Percentiles rank a stretch among this genome's conserved stretches.
phyloP scores from a whole-genome alignment of 2,329 filamentous ascomycete genomes.

The Mycogone perniciosa region DNA sequence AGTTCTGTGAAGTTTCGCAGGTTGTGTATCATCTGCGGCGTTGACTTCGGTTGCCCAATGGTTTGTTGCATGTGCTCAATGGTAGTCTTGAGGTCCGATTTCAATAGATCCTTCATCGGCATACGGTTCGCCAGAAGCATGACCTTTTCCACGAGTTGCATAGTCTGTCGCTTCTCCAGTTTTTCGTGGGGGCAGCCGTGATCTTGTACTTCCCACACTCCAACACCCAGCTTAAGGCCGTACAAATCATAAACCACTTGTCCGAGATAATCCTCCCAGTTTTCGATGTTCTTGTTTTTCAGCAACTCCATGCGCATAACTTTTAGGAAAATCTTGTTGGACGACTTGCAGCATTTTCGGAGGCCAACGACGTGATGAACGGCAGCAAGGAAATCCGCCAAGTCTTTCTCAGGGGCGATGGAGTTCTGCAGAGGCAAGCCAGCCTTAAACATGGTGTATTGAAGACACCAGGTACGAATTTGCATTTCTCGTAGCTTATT shows the following conservation, averaged over 20 bases:
- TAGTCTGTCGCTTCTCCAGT: slow-evolving; percentile 72
- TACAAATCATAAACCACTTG: slow-evolving; percentile 81
- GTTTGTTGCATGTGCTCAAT: slow-evolving; percentile 92
- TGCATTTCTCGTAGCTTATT: slow-evolving; percentile 80
- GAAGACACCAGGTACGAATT: slow-evolving; percentile 78
- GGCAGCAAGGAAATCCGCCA: slow-evolving; percentile 71
- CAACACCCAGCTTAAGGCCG: slow-evolving; percentile 68
- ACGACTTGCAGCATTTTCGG: slow-evolving; percentile 76
- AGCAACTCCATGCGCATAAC: slow-evolving; percentile 83
- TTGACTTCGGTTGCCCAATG: slow-evolving; percentile 71
- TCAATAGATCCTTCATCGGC: slow-evolving; percentile 84
- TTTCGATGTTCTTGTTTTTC: slow-evolving; percentile 66
- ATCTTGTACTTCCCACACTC: slow-evolving; percentile 61
- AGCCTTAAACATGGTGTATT: slow-evolving; percentile 74
- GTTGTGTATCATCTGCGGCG: slow-evolving; percentile 79
- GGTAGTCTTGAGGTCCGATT: slow-evolving; percentile 80
- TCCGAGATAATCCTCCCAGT: slow-evolving; percentile 79
- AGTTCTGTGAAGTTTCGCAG: slow-evolving; percentile 74
- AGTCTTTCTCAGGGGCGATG: slow-evolving; percentile 59
- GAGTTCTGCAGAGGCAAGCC: slow-evolving; percentile 61
- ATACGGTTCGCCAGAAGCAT: slow-evolving; percentile 75
- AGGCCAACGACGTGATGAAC: slow-evolving; percentile 80
- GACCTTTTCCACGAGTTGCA: slow-evolving; percentile 77
- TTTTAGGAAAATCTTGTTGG: slow-evolving; percentile 82
- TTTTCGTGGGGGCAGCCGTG: slow-evolving; percentile 74